Percentiles rank a stretch among this genome's conserved stretches.
These are phyloP conservation scores for Daldinia grandis DNA, from an alignment of 495 filamentous ascomycete genomes.

Conservation along the genomic window DNA sequence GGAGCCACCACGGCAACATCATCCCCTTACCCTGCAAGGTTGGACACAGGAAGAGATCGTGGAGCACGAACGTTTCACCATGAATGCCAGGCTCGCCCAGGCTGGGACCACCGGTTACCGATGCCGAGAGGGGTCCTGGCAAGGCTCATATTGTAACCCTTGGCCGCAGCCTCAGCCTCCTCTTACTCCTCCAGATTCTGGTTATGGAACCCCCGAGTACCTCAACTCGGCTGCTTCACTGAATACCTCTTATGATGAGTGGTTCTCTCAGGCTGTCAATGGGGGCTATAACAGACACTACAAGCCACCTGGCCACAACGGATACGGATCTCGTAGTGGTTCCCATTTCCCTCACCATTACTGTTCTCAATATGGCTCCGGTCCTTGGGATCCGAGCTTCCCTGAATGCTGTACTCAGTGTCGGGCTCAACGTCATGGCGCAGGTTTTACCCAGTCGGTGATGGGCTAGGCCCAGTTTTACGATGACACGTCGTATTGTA, in stretches of 20 bases:
- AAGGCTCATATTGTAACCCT: slow-evolving; percentile 42
- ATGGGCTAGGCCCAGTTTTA: slow-evolving; percentile 56
- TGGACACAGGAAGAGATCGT: slow-evolving; percentile 62
- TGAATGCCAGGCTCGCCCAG: slow-evolving; percentile 56
- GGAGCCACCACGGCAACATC: slow-evolving; percentile 54
- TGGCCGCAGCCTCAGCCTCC: slow-evolving; percentile 53
- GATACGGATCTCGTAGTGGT: slow-evolving; percentile 45
- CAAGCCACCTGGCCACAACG: slow-evolving; percentile 49
- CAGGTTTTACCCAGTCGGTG: slow-evolving; percentile 71
- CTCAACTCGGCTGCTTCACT: slow-evolving; percentile 54
- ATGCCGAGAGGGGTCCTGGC: slow-evolving; percentile 59
- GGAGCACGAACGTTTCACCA: slow-evolving; percentile 58
- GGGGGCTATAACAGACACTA: slow-evolving; percentile 57
- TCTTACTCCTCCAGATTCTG: slow-evolving; percentile 59
- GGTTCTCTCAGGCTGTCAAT: slow-evolving; percentile 53
- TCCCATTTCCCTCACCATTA: slow-evolving; percentile 49
- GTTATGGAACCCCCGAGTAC: slow-evolving; percentile 62
- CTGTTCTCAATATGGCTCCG: slow-evolving; percentile 64
- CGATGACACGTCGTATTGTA: slow-evolving; percentile 23
- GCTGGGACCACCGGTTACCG: slow-evolving; percentile 55
- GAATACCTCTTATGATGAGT: slow-evolving; percentile 57
- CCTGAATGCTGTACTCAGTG: slow-evolving; percentile 77
- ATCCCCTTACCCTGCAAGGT: slow-evolving; percentile 53
- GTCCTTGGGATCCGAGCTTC: slow-evolving; percentile 66
- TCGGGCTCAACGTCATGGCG: slow-evolving; percentile 54